Conservation (phyloP, 371 early-diverging fungal genomes). For the Dentiscutata heterogama region DNA sequence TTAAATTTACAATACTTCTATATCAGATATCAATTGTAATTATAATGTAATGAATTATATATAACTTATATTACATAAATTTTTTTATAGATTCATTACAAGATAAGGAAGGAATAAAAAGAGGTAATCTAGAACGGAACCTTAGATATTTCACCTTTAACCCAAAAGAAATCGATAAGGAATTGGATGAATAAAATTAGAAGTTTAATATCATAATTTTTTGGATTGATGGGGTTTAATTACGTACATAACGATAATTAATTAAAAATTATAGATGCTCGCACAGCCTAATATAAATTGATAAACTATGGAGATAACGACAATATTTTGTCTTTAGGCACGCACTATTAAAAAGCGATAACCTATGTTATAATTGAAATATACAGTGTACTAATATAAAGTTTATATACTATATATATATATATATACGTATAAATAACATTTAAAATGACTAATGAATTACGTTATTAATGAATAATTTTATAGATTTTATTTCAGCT, state of each 20-base stretch:
- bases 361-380: too few relatives aligned
- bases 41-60: not conserved
- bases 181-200: not conserved
- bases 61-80: not conserved
- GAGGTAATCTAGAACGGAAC: slow-evolving; percentile 4
- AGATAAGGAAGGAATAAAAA: not conserved
- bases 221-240: not conserved
- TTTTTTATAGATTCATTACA: not conserved
- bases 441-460: too few relatives aligned
- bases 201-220: not conserved
- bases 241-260: not conserved
- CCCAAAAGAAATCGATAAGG: not conserved
- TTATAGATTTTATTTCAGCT: too few relatives aligned
- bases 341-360: too few relatives aligned
- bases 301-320: too few relatives aligned
- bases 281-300: too few relatives aligned
- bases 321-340: too few relatives aligned
- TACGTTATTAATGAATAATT: too few relatives aligned
- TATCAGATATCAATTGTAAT: not conserved
- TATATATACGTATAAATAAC: too few relatives aligned
- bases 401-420: too few relatives aligned
- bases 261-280: not conserved
- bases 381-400: too few relatives aligned
- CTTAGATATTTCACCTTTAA: slow-evolving; percentile 7
- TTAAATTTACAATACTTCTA: not conserved